These are phyloP conservation scores for Globisporangium polare DNA, from an alignment of 352 stramenopile species.

Conservation along the genomic window DNA sequence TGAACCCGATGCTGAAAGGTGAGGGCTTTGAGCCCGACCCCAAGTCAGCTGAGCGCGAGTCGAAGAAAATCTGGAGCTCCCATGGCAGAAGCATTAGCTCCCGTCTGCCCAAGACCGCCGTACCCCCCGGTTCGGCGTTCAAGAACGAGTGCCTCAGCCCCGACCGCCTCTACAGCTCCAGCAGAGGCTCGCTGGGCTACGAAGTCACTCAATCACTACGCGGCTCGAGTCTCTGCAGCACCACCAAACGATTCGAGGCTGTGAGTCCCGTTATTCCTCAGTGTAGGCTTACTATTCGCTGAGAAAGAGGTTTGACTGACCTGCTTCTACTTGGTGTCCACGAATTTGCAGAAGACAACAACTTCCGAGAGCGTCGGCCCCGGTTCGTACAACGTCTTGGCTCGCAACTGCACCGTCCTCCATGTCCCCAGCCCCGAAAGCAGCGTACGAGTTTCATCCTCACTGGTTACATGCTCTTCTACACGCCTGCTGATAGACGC, in stretches of 20 bases:
- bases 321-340: background rate
- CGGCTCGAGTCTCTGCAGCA: constrained; percentile 64
- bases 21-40: constrained; percentile 31
- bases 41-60: constrained; percentile 33
- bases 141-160: constrained; percentile 52
- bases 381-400: constrained; percentile 47
- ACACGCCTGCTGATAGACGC: no score
- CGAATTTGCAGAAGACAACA: constrained; percentile 31
- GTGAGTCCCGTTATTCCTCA: constrained; percentile 11
- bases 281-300: background rate
- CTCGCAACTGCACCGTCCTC: constrained; percentile 10
- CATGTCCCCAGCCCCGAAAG: constrained; percentile 3
- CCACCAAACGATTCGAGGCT: constrained; percentile 49
- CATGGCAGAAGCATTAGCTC: constrained; percentile 40
- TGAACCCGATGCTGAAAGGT: constrained; percentile 44
- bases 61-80: constrained; percentile 45
- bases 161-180: constrained; percentile 71
- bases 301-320: background rate
- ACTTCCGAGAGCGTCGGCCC: constrained; percentile 50
- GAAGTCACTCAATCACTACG: constrained; percentile 63
- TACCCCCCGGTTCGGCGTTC: constrained; percentile 59
- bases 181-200: constrained; percentile 49
- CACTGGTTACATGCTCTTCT: no score
- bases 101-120: constrained; percentile 46
- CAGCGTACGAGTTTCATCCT: background rate